phyloP scores from a whole-genome alignment of 1,139 yeast genomes.

The Geotrichum fermentans region DNA sequence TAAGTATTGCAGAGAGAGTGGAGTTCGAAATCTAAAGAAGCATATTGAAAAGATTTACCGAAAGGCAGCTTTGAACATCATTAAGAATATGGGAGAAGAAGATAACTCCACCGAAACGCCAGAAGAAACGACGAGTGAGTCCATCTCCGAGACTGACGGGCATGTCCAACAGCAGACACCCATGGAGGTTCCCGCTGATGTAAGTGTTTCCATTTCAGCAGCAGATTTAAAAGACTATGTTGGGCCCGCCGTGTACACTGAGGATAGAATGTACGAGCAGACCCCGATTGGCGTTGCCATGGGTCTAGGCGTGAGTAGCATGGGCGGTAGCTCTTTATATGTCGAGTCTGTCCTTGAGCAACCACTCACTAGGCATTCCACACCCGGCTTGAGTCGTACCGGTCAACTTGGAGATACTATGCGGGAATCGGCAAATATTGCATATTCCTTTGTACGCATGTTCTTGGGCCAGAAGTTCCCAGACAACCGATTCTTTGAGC shows the following conservation, averaged over 20 bases:
- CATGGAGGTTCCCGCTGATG: conserved; percentile 60
- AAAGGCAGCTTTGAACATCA: conserved; percentile 82
- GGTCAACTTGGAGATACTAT: conserved; percentile 96
- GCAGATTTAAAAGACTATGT: conserved; percentile 73
- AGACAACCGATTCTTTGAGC: conserved; percentile 82
- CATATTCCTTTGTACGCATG: conserved; percentile 88
- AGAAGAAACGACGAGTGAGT: not conserved
- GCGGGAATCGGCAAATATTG: conserved; percentile 92
- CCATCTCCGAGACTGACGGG: not conserved
- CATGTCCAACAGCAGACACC: conserved; percentile 22
- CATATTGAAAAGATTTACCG: conserved; percentile 86
- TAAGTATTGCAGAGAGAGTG: conserved; percentile 90
- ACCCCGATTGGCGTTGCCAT: conserved; percentile 96
- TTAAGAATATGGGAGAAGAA: conserved; percentile 44
- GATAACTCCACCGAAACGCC: not conserved
- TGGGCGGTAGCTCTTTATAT: conserved; percentile 91
- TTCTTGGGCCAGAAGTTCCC: conserved; percentile 71
- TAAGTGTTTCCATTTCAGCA: conserved; percentile 58
- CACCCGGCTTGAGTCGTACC: conserved; percentile 58
- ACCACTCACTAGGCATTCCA: conserved; percentile 46
- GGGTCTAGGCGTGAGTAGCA: conserved; percentile 89
- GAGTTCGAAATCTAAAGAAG: conserved; percentile 87
- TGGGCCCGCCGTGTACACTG: conserved; percentile 85
- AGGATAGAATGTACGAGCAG: conserved; percentile 72
- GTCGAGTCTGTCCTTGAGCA: conserved; percentile 91